Conservation (phyloP, 2,329 filamentous ascomycete species). For the Pestalotiopsis fici region DNA sequence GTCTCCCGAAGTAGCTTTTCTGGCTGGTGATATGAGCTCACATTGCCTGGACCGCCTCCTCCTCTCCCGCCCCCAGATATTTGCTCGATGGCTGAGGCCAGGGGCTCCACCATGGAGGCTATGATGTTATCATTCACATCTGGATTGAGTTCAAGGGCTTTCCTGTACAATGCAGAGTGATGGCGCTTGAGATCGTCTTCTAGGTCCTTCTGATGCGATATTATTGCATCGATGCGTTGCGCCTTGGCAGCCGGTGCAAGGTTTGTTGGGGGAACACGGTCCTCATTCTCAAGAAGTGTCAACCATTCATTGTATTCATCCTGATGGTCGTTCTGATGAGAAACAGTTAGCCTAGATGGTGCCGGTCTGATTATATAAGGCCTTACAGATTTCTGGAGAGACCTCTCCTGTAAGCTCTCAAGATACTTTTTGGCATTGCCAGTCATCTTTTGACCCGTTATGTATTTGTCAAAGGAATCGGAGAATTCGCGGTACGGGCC, state of each 20-base stretch:
- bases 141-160: slow-evolving; percentile 37
- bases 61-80: slow-evolving; percentile 34
- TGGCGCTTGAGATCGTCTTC: slow-evolving; percentile 49
- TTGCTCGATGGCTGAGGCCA: slow-evolving; percentile 47
- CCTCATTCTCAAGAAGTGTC: slow-evolving; percentile 42
- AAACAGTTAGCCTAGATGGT: neutral
- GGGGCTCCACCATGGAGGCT: slow-evolving; percentile 48
- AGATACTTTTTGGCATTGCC: slow-evolving; percentile 40
- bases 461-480: slow-evolving; percentile 51
- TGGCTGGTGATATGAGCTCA: slow-evolving; percentile 14
- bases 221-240: slow-evolving; percentile 41
- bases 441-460: slow-evolving; percentile 44
- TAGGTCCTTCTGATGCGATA: slow-evolving; percentile 47
- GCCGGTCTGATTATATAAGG: too few species aligned
- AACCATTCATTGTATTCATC: slow-evolving; percentile 47
- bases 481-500: slow-evolving; percentile 59
- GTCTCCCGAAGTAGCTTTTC: slow-evolving; percentile 9
- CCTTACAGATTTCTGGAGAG: slow-evolving; percentile 34
- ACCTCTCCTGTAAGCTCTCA: slow-evolving; percentile 36
- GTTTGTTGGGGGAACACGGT: slow-evolving; percentile 37
- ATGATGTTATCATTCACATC: slow-evolving; percentile 44
- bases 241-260: slow-evolving; percentile 37
- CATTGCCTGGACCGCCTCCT: slow-evolving; percentile 10
- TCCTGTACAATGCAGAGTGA: slow-evolving; percentile 47
- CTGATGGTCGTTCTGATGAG: slow-evolving; percentile 28